These are phyloP conservation scores for Fusarium albidum DNA, from an alignment of 2,329 filamentous ascomycete genomes.

Conservation along the genomic window DNA sequence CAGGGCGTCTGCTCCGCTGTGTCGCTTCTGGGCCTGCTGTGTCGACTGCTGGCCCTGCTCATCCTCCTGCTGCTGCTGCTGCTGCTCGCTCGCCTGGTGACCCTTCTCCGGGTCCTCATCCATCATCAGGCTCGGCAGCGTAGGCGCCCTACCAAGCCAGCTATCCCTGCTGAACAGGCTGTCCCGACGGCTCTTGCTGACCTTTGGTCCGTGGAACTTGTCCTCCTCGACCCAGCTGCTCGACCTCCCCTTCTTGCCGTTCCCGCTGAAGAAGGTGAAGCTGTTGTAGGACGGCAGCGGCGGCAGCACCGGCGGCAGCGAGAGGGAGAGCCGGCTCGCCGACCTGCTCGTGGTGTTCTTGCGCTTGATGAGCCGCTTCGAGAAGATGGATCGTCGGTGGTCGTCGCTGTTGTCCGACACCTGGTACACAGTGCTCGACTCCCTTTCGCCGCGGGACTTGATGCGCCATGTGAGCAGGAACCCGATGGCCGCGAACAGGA, in stretches of 20 bases:
- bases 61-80: slow-evolving; percentile 21
- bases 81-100: slow-evolving; percentile 7
- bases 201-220: slow-evolving; percentile 56
- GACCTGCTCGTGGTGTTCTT: slow-evolving; percentile 38
- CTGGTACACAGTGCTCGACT: slow-evolving; percentile 41
- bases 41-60: slow-evolving; percentile 20
- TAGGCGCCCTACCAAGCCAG: slow-evolving; percentile 46
- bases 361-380: slow-evolving; percentile 44
- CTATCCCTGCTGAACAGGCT: slow-evolving; percentile 45
- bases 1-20: slow-evolving; percentile 17
- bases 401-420: slow-evolving; percentile 34
- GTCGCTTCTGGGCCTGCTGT: slow-evolving; percentile 29
- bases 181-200: slow-evolving; percentile 43
- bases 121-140: slow-evolving; percentile 45
- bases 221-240: slow-evolving; percentile 61
- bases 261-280: slow-evolving; percentile 40
- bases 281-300: slow-evolving; percentile 45
- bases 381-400: slow-evolving; percentile 29
- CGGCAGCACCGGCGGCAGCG: slow-evolving; percentile 43
- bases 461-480: slow-evolving; percentile 52
- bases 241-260: slow-evolving; percentile 39
- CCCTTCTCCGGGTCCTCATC: slow-evolving; percentile 39
- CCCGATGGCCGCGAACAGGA: slow-evolving; percentile 54
- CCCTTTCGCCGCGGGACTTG: slow-evolving; percentile 33
- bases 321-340: slow-evolving; percentile 43